Evolutionary conservation across 768 basidiomycete genomes (phyloP), one percentile per base, ranked within the genome.

Genomic region (Rhodotorula kratochvilovae): DNA sequence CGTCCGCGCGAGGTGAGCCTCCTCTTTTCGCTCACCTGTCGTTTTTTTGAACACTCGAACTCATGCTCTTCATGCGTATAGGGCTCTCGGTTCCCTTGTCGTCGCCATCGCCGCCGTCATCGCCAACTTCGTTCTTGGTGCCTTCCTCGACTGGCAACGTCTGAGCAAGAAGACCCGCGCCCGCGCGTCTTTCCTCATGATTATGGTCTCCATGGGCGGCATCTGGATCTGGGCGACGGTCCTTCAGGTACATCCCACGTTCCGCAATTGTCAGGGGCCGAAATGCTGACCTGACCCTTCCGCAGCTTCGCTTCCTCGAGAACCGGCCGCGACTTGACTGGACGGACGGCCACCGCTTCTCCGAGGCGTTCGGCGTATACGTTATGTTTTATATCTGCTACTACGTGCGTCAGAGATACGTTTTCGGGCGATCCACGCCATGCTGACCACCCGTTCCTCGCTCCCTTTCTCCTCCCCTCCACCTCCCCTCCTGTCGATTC

Each of bases 201-300:
- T 65, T 10, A 50, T 65, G 51, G 3, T 42, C 2, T 10, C 57
- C 16, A 16, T 63, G 6, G 66, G 59, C 23, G 62, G 63, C 21
- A 29, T 51, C 13, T 72, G 66, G 67, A 46, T 65, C 62, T 72
- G 67, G 66, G 57, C 56, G 59, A 72, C 59, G 0, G 51, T 72
- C 10, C 48, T 72, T 6, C 62, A 72, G 29, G 36, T 59, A 25
- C 36, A 27, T 25, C 15, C 25, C 35, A 3, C 35, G 23, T 56
- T 3, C 5, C 35, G 10, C 35, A 3, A 11, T 27, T 27, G 23
- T 27, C 23, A 6, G 21, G 8, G 7, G 19, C 7, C 19, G 48
- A 23, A 15, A 19, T 39, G 15, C 36, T 25, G 25, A 16, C 11
- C 27, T 57, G 6, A 23, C 55, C 35, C 12, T 5, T 12, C 0